A percentile compares a stretch with the other conserved stretches of the same genome.
phyloP scores from a whole-genome alignment of 2,329 filamentous ascomycete species.

The Aureobasidium sp. region DNA sequence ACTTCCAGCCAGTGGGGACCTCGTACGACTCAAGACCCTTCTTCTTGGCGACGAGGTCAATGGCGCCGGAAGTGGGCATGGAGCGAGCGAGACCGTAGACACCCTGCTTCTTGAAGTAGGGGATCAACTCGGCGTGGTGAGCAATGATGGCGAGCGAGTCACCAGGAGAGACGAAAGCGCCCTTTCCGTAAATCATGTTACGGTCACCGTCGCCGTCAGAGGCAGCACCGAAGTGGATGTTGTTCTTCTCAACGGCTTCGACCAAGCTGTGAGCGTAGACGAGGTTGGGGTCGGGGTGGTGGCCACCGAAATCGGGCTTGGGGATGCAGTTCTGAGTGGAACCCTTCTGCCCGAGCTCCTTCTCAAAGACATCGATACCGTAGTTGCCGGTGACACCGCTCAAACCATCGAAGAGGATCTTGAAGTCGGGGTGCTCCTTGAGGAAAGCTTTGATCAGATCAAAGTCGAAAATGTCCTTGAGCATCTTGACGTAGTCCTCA shows the following conservation, averaged over 20 bases:
- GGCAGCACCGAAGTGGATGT: slow-evolving; percentile 91
- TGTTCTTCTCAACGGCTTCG: slow-evolving; percentile 82
- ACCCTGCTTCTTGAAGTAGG: slow-evolving; percentile 96
- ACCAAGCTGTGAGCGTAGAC: slow-evolving; percentile 95
- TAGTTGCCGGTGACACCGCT: slow-evolving; percentile 94
- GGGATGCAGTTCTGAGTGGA: slow-evolving; percentile 89
- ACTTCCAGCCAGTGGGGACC: slow-evolving; percentile 98
- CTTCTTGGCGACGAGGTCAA: slow-evolving; percentile 92
- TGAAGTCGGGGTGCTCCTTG: slow-evolving; percentile 79
- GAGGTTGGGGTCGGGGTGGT: slow-evolving; percentile 95
- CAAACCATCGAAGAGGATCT: slow-evolving; percentile 91
- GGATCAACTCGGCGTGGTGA: slow-evolving; percentile 91
- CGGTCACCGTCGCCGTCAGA: slow-evolving; percentile 96
- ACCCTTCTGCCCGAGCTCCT: slow-evolving; percentile 77
- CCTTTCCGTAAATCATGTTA: slow-evolving; percentile 99
- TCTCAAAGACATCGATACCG: slow-evolving; percentile 87
- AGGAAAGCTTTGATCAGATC: slow-evolving; percentile 93
- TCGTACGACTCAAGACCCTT: slow-evolving; percentile 90
- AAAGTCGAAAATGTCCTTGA: slow-evolving; percentile 99
- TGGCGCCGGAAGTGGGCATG: slow-evolving; percentile 94
- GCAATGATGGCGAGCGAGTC: slow-evolving; percentile 94
- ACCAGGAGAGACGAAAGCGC: slow-evolving; percentile 91
- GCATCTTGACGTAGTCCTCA: slow-evolving; percentile 84
- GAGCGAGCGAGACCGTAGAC: slow-evolving; percentile 91
- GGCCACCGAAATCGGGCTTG: slow-evolving; percentile 90